Evolutionary conservation across 1,284 basidiomycete species (phyloP).

Genomic region (Mycosarcoma mackinlayi): DNA sequence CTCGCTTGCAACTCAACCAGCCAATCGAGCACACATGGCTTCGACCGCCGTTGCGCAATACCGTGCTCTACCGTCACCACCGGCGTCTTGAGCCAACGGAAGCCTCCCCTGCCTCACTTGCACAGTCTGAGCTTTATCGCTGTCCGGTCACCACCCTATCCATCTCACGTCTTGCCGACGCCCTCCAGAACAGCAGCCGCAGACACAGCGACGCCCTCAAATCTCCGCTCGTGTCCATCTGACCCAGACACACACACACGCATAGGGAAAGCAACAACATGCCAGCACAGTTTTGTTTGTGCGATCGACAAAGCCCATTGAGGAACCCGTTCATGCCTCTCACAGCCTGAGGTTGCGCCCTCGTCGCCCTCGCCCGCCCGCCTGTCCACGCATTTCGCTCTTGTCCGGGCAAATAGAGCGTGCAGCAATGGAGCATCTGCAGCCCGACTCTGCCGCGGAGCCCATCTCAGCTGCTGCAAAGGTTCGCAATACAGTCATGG

Average conservation of each 20-base stretch:
- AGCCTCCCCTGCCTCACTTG: not conserved
- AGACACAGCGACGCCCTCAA: not conserved
- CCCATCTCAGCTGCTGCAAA: not conserved
- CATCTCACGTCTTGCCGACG: not conserved
- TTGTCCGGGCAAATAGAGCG: not conserved
- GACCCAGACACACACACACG: not conserved
- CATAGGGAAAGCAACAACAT: not conserved
- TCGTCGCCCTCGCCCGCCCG: not conserved
- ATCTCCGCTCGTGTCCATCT: constrained; percentile 13
- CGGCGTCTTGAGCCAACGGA: not conserved
- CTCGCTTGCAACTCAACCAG: not conserved
- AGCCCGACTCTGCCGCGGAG: constrained; percentile 2
- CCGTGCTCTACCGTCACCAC: not conserved
- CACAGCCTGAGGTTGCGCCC: not conserved
- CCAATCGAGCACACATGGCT: not conserved
- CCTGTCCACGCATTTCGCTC: too few relatives aligned
- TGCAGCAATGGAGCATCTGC: not conserved
- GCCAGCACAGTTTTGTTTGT: constrained; percentile 8
- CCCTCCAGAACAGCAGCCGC: too few relatives aligned
- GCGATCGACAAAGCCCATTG: not conserved
- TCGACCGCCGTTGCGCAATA: not conserved
- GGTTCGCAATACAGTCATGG: constrained; percentile 1
- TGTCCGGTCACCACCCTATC: not conserved
- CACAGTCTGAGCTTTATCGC: constrained; percentile 5
- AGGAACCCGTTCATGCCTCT: constrained; percentile 4